These are phyloP conservation scores for Symbiodinium pilosum DNA, from an alignment of 73 alveolate species.

Conservation along the genomic window DNA sequence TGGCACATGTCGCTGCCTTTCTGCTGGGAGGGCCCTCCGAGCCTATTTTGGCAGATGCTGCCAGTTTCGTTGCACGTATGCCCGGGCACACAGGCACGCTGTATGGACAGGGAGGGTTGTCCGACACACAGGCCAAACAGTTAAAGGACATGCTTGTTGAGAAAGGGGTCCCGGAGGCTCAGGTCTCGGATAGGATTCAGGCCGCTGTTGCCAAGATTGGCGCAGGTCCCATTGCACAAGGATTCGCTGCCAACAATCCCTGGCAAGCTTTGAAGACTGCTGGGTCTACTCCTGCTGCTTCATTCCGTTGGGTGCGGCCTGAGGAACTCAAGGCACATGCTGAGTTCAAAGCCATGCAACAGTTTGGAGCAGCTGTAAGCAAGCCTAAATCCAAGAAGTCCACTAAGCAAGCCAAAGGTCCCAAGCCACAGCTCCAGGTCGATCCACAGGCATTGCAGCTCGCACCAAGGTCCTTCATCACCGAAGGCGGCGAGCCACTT, in stretches of 20 bases:
- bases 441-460: not conserved
- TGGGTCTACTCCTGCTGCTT: not conserved
- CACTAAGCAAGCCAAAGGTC: not conserved
- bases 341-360: not conserved
- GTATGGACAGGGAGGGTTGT: not conserved
- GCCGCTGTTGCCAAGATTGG: not conserved
- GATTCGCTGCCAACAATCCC: not conserved
- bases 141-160: not conserved
- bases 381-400: not conserved
- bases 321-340: not conserved
- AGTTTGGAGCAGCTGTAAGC: not conserved
- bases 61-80: not conserved
- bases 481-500: not conserved
- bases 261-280: not conserved
- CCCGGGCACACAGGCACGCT: not conserved
- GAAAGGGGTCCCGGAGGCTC: not conserved
- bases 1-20: not conserved
- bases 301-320: not conserved
- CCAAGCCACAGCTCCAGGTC: not conserved
- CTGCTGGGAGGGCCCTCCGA: not conserved
- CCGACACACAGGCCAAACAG: not conserved
- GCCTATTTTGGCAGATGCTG: not conserved
- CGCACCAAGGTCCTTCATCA: not conserved
- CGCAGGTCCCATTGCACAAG: not conserved
- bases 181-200: not conserved